Base-by-base conservation (phyloP, 805 yeast species). In the Spathaspora arborariae region DNA sequence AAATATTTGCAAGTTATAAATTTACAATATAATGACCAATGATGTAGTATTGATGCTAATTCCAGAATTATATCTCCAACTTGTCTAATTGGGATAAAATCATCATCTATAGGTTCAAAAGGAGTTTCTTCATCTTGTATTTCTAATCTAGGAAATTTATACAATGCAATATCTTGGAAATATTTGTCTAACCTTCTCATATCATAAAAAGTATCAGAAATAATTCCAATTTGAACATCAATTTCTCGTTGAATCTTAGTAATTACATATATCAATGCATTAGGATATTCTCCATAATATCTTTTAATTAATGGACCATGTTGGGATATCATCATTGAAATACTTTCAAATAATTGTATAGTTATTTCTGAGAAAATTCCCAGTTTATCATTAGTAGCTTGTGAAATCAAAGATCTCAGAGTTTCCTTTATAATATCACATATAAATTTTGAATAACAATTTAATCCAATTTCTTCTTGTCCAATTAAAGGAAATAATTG, bases 141-240 rank as follows among this genome's bases (percentile, higher is more conserved):
- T 16, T 56, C 57, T 11, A 72, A 54, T 2, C 58, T 48, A 1
- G 67, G 67, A 51, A 67, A 72, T 8, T 51, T 51, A 60, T 88
- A 86, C 18, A 68, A 59, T 19, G 71, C 67, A 42, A 85, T 72
- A 20, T 83, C 88, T 46, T 74, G 73, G 20, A 86, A 54, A 7
- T 76, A 59, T 49, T 78, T 74, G 22, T 76, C 82, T 3, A 90
- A 57, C 21, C 82, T 72, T 51, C 88, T 76, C 22, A 80, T 76
- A 55, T 91, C 97, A 68, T 83, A 79, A 57, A 88, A 88, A 0
- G 94, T 87, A 62, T 92, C 98, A 45, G 87, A 74, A 3, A 94
- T 86, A 39, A 94, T 71, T 5, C 96, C 95, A 20, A 92, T 84
- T 59, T 94, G 99, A n/a, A 91, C 74, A 59, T 94, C 99, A 24